These are phyloP conservation scores for Alternaria ventricosa DNA, from an alignment of 2,329 filamentous ascomycete genomes.

Conservation along the genomic window DNA sequence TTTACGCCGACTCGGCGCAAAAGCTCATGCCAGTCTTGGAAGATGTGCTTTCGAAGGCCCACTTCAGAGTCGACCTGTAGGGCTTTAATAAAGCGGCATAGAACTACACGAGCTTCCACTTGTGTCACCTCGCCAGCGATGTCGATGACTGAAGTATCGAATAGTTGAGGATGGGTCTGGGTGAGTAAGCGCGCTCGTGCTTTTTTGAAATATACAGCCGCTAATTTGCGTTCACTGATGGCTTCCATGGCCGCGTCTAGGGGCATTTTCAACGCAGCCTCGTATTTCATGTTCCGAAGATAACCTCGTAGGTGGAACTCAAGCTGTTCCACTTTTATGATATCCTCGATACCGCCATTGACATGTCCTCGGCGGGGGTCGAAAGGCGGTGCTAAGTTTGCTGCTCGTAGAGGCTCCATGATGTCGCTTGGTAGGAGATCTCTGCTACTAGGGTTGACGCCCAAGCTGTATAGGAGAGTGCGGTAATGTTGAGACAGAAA, in stretches of 20 bases:
- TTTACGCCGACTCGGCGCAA: slow-evolving; percentile 27
- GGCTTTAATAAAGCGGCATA: slow-evolving; percentile 24
- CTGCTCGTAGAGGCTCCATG: slow-evolving; percentile 28
- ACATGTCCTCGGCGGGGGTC: not conserved
- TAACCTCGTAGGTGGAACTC: slow-evolving; percentile 23
- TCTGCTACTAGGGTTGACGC: slow-evolving; percentile 17
- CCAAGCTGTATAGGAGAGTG: slow-evolving; percentile 21
- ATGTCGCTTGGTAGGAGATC: slow-evolving; percentile 36
- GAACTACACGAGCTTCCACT: slow-evolving; percentile 31
- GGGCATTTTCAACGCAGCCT: not conserved
- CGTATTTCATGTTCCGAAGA: slow-evolving; percentile 17
- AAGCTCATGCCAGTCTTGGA: slow-evolving; percentile 5
- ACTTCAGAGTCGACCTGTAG: slow-evolving; percentile 1
- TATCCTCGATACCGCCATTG: not conserved
- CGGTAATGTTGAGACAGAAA: slow-evolving; percentile 16
- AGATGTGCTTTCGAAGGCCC: slow-evolving; percentile 2
- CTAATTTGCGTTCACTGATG: slow-evolving; percentile 6
- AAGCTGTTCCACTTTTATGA: slow-evolving; percentile 25
- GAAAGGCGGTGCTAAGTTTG: slow-evolving; percentile 24
- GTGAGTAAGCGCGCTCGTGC: slow-evolving; percentile 22
- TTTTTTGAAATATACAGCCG: slow-evolving; percentile 11
- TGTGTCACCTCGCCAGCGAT: slow-evolving; percentile 28
- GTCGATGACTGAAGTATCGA: slow-evolving; percentile 23
- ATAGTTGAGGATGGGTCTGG: slow-evolving; percentile 20
- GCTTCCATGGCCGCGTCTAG: slow-evolving; percentile 8